Percentiles rank a stretch among this genome's conserved stretches.
These are phyloP conservation scores for Penicillium cinerascens DNA, from an alignment of 495 filamentous ascomycete genomes.

Conservation along the genomic window DNA sequence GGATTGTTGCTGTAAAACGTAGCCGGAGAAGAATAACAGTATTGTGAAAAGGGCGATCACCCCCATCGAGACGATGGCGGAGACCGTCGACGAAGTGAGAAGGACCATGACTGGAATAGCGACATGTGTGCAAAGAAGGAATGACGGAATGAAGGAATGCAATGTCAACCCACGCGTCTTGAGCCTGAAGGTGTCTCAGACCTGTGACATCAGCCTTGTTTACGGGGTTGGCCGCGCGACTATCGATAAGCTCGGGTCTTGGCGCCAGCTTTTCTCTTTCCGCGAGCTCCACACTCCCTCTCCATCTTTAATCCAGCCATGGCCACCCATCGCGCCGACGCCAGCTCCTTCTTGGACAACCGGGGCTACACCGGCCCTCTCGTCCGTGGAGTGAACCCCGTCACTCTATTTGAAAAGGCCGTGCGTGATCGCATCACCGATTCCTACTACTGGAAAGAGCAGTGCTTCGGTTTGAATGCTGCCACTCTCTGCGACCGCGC, in stretches of 20 bases:
- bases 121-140: conserved; percentile 16
- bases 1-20: conserved; percentile 67
- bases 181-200: conserved; percentile 11
- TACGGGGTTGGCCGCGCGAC: conserved; percentile 40
- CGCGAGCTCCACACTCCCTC: background rate
- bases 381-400: conserved; percentile 79
- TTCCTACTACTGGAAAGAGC: conserved; percentile 97
- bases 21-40: conserved; percentile 67
- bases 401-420: conserved; percentile 85
- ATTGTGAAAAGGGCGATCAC: conserved; percentile 58
- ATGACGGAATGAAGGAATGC: conserved; percentile 4
- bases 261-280: conserved; percentile 12
- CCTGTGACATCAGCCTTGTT: conserved; percentile 32
- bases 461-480: conserved; percentile 93
- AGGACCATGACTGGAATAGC: conserved; percentile 38
- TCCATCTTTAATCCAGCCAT: conserved; percentile 13
- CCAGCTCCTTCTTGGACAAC: conserved; percentile 72
- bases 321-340: conserved; percentile 64
- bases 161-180: conserved; percentile 16
- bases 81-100: conserved; percentile 43
- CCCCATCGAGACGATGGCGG: conserved; percentile 41
- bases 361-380: conserved; percentile 67
- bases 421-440: conserved; percentile 93
- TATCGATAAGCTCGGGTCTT: conserved; percentile 38
- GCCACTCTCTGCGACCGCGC: conserved; percentile 87